These are phyloP conservation scores for Paracoccidioides brasiliensis DNA, from an alignment of 2,329 filamentous ascomycete genomes.

Conservation along the genomic window DNA sequence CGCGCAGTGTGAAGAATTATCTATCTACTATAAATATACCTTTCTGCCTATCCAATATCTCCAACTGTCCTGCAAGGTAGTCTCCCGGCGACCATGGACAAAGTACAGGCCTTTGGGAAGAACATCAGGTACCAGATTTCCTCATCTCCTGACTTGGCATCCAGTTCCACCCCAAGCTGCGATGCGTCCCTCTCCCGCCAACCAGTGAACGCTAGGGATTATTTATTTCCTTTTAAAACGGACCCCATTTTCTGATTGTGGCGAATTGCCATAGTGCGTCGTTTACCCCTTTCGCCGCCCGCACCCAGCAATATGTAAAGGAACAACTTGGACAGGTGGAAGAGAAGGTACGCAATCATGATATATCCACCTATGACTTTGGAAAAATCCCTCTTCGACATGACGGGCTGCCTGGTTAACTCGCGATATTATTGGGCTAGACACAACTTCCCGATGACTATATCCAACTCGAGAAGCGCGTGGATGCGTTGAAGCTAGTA, in stretches of 20 bases:
- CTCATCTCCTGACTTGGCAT: slow-evolving; percentile 6
- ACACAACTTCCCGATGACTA: slow-evolving; percentile 96
- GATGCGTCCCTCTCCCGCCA: slow-evolving; percentile 16
- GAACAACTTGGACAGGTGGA: slow-evolving; percentile 91
- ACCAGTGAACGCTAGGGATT: background rate
- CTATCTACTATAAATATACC: background rate
- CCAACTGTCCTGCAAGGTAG: background rate
- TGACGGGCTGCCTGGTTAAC: background rate
- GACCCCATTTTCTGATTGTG: background rate
- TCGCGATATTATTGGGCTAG: slow-evolving; percentile 32
- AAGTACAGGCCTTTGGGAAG: slow-evolving; percentile 57
- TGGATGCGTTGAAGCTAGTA: slow-evolving; percentile 91
- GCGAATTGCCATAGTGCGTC: slow-evolving; percentile 46
- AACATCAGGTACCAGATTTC: slow-evolving; percentile 44
- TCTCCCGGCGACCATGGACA: slow-evolving; percentile 43
- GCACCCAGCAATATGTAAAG: slow-evolving; percentile 94
- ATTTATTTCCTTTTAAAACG: background rate
- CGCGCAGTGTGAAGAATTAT: background rate
- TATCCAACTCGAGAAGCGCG: slow-evolving; percentile 94
- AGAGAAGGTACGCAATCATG: slow-evolving; percentile 55
- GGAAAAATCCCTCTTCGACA: background rate
- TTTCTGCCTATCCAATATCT: background rate
- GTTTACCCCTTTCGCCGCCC: slow-evolving; percentile 83
- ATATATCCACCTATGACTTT: background rate
- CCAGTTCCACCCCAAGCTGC: slow-evolving; percentile 14